Evolutionary conservation across 2,329 filamentous ascomycete species (phyloP).

Genomic region (Beauveria caledonica): DNA sequence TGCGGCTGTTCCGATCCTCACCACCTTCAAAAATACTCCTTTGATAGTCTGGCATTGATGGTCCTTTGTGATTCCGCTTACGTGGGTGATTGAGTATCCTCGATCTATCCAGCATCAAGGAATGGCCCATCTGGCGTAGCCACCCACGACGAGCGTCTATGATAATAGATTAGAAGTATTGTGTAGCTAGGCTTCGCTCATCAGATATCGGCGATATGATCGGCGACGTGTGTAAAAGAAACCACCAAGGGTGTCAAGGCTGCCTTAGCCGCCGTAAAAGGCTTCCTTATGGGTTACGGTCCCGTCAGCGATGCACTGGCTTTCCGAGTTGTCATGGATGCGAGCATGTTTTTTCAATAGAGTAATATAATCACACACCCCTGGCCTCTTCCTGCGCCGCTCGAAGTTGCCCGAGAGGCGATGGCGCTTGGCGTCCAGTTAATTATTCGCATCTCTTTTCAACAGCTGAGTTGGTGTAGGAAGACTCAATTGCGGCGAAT

Average conservation of each 20-base stretch:
- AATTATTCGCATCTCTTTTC: background rate
- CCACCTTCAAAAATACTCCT: no score
- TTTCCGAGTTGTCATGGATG: background rate
- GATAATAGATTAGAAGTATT: slow-evolving; percentile 5
- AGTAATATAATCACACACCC: background rate
- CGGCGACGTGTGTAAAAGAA: slow-evolving; percentile 3
- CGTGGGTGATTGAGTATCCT: background rate
- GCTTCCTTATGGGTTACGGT: slow-evolving; percentile 2
- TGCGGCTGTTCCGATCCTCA: background rate
- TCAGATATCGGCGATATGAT: slow-evolving; percentile 3
- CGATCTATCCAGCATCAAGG: background rate
- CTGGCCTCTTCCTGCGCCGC: background rate
- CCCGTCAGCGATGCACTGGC: background rate
- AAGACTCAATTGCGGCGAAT: background rate
- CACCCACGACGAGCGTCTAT: background rate
- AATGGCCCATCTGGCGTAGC: background rate
- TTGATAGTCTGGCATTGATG: background rate
- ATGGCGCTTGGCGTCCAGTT: slow-evolving; percentile 3
- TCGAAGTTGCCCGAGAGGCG: background rate
- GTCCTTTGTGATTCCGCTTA: background rate
- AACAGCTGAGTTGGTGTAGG: background rate
- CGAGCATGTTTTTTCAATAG: background rate
- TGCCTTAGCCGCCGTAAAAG: background rate
- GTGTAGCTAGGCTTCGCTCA: background rate
- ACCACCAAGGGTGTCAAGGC: background rate